Percentiles rank a stretch among this genome's conserved stretches.
These are phyloP conservation scores for Rhodotorula glutinis DNA, from an alignment of 1,284 basidiomycete genomes.

Conservation along the genomic window DNA sequence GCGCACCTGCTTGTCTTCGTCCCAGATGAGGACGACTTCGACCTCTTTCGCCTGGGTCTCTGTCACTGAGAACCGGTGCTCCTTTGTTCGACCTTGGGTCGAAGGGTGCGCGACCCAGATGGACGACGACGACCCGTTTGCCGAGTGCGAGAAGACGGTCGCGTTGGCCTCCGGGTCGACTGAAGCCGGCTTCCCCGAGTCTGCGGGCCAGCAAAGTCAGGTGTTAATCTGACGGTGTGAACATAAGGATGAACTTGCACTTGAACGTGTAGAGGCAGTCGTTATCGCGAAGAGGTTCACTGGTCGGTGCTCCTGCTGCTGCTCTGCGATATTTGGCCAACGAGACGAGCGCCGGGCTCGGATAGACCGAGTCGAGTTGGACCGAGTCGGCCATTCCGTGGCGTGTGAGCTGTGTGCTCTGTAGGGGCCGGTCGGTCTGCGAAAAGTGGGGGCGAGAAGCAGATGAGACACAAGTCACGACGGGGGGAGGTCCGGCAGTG, in stretches of 20 bases:
- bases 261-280: conserved; percentile 14
- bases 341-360: conserved; percentile 4
- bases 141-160: conserved; percentile 7
- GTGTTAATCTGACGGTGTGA: too few species aligned
- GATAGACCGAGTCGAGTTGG: not conserved
- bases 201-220: not conserved
- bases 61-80: conserved; percentile 9
- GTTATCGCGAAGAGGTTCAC: too few species aligned
- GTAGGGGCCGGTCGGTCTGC: not conserved
- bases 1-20: conserved; percentile 5
- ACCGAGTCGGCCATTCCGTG: not conserved
- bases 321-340: conserved; percentile 4
- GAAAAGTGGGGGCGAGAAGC: not conserved
- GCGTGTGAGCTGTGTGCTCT: not conserved
- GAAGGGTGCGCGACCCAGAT: conserved; percentile 19
- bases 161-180: conserved; percentile 2
- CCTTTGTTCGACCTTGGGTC: conserved; percentile 9
- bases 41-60: conserved; percentile 6
- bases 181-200: conserved; percentile 13
- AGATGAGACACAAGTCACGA: too few species aligned
- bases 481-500: too few species aligned
- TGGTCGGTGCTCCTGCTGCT: not conserved
- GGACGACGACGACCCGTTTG: not conserved
- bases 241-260: not conserved
- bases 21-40: conserved; percentile 21